These are phyloP conservation scores for Lophiostoma macrostomum DNA, from an alignment of 495 filamentous ascomycete species.

Conservation along the genomic window DNA sequence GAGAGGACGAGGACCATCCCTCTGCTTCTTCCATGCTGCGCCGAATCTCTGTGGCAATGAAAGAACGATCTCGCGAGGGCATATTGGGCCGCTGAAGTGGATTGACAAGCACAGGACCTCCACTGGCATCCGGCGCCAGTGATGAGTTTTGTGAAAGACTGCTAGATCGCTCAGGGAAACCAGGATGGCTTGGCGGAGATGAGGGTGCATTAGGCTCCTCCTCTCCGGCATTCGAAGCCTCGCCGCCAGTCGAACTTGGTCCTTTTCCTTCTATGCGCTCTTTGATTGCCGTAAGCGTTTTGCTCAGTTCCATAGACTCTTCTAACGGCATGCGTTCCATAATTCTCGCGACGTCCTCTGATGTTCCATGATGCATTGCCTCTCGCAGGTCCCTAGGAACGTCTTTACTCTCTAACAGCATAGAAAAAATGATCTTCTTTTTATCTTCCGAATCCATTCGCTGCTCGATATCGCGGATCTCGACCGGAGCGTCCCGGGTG, in stretches of 20 bases:
- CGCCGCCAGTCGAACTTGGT: neutral
- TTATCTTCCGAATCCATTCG: too few species aligned
- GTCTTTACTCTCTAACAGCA: conserved; percentile 15
- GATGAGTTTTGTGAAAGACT: neutral
- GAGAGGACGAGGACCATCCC: conserved; percentile 25
- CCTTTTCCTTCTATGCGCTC: neutral
- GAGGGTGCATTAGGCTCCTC: neutral
- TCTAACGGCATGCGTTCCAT: conserved; percentile 22
- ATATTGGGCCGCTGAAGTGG: conserved; percentile 34
- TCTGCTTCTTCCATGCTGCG: conserved; percentile 37
- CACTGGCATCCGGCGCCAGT: neutral
- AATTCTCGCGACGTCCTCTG: conserved; percentile 19
- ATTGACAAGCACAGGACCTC: neutral
- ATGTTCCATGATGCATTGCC: conserved; percentile 17
- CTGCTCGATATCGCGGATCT: too few species aligned
- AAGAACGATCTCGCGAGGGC: conserved; percentile 37
- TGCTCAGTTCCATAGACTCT: conserved; percentile 12
- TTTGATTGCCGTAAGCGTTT: conserved; percentile 8
- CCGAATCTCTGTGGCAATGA: conserved; percentile 39
- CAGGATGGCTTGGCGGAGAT: neutral
- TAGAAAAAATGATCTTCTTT: neutral
- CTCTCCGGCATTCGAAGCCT: neutral
- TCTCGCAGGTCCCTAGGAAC: conserved; percentile 20
- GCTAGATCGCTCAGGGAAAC: conserved; percentile 4
- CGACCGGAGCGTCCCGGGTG: too few species aligned